Conservation (phyloP, 2,329 filamentous ascomycete genomes). For the Colletotrichum trifolii region DNA sequence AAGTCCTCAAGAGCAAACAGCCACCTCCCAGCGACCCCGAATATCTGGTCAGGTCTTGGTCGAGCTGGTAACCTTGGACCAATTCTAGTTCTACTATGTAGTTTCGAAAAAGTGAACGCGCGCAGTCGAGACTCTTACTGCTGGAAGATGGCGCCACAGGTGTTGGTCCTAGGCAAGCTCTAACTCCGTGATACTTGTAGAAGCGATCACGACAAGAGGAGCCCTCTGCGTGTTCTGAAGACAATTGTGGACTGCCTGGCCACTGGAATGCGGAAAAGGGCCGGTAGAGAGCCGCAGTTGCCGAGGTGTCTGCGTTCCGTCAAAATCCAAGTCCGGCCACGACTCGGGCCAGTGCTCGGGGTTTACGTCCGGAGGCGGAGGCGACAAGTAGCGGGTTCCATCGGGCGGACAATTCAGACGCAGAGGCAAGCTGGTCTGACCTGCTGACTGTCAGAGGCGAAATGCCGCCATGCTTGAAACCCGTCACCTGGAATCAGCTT, state of each 20-base stretch:
- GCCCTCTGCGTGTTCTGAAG: constrained; percentile 6
- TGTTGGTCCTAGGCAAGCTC: too few relatives aligned
- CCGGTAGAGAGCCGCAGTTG: constrained; percentile 26
- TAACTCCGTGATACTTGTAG: constrained; percentile 6
- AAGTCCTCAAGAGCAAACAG: too few relatives aligned
- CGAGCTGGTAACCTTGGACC: too few relatives aligned
- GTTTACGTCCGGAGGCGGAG: constrained; percentile 27
- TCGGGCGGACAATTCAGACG: constrained; percentile 19
- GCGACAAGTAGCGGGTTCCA: constrained; percentile 12
- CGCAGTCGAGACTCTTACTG: too few relatives aligned
- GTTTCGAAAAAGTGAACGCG: too few relatives aligned
- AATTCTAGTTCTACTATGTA: too few relatives aligned
- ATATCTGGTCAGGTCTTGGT: too few relatives aligned
- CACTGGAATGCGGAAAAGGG: constrained; percentile 25
- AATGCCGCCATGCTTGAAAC: too few relatives aligned
- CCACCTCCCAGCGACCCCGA: too few relatives aligned
- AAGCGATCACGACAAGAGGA: constrained; percentile 10
- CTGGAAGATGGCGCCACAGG: too few relatives aligned
- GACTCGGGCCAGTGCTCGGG: constrained; percentile 26
- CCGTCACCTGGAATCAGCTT: too few relatives aligned
- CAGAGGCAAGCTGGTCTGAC: background rate
- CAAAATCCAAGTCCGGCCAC: constrained; percentile 21
- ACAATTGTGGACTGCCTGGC: constrained; percentile 2
- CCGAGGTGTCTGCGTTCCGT: constrained; percentile 23
- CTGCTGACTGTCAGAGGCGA: background rate